phyloP scores from a whole-genome alignment of 2,329 filamentous ascomycete genomes.

The Cercospora janseana region DNA sequence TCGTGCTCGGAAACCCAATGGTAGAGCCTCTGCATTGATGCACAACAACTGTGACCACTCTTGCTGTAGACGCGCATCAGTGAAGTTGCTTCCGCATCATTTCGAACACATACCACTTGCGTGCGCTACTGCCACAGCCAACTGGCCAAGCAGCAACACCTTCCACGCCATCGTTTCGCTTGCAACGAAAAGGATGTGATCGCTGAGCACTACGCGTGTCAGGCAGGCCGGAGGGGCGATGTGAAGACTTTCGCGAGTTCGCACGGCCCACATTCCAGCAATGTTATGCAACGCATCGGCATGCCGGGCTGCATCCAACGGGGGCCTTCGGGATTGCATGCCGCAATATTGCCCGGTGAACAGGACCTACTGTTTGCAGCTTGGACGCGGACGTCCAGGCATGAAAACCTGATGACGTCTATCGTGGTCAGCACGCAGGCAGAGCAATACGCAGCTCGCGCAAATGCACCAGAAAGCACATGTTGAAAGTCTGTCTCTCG shows the following conservation, averaged over 20 bases:
- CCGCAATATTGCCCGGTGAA: neutral
- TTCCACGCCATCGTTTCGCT: constrained; percentile 15
- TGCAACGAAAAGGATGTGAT: neutral
- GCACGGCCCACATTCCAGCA: neutral
- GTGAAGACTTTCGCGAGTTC: too few species aligned
- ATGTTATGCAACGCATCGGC: neutral
- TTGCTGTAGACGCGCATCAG: constrained; percentile 12
- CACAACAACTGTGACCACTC: constrained; percentile 23
- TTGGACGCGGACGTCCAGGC: too few species aligned
- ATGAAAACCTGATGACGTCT: too few species aligned
- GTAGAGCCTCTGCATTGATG: constrained; percentile 14
- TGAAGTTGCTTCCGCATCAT: neutral
- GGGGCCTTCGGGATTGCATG: neutral
- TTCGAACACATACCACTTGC: constrained; percentile 1
- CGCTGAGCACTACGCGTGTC: neutral
- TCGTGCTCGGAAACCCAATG: constrained; percentile 18
- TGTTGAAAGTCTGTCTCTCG: too few species aligned
- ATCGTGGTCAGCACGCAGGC: too few species aligned
- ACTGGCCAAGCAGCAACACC: constrained; percentile 12
- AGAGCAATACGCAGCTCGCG: too few species aligned
- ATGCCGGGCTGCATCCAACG: neutral
- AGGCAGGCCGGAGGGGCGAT: neutral
- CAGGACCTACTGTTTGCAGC: neutral
- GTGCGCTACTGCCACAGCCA: constrained; percentile 10
- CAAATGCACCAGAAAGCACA: too few species aligned